Evolutionary conservation across 2,329 filamentous ascomycete genomes (phyloP).

Genomic region (Fusarium gaditjirri): DNA sequence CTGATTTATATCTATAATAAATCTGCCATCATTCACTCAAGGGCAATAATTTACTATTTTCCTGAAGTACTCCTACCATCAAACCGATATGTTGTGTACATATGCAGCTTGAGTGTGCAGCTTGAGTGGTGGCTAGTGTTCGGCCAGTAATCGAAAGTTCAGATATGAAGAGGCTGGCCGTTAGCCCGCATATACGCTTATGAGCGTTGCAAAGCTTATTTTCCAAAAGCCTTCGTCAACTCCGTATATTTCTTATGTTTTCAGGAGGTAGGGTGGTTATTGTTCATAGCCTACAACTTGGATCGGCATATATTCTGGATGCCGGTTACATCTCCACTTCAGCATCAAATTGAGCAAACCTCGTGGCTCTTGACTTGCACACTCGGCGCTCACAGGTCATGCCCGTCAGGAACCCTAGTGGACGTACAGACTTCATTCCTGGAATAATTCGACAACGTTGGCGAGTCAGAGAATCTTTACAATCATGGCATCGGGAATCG

Average conservation of each 20-base stretch:
- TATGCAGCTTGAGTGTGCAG: no score
- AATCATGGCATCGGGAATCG: background rate
- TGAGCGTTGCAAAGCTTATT: background rate
- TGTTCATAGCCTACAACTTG: background rate
- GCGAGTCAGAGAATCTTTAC: accelerated
- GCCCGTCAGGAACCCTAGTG: no score
- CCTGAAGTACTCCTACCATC: no score
- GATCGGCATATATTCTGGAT: background rate
- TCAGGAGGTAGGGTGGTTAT: background rate
- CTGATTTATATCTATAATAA: no score
- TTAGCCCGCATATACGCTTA: no score
- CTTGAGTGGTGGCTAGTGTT: no score
- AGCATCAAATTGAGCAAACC: background rate
- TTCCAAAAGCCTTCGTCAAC: background rate
- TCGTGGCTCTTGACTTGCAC: background rate
- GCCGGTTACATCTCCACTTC: background rate
- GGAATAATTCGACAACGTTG: no score
- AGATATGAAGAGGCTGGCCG: no score
- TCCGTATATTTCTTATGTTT: background rate
- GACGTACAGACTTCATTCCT: no score
- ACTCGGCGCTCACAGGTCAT: accelerated
- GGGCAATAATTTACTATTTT: no score
- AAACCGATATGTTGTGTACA: no score
- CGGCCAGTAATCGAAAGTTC: background rate
- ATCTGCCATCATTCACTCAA: no score